Evolutionary conservation across 208 protist species (phyloP), one percentile per base, ranked within the genome.

Genomic region (Vickermania ingenoplastis): DNA sequence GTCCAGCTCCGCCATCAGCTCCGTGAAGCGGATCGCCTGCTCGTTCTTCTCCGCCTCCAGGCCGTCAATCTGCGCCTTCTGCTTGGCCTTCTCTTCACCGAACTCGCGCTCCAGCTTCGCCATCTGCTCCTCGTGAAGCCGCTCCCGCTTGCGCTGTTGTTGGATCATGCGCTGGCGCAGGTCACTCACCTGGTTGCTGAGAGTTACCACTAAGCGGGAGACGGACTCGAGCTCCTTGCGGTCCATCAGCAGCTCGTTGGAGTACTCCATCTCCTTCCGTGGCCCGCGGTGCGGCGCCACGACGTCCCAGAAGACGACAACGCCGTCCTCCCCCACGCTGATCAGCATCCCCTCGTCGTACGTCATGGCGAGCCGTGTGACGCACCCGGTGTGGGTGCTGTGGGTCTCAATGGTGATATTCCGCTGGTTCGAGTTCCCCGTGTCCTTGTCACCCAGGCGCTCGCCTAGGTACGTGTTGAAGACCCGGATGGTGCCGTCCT

Each of bases 221-320:
- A 83, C 88, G 36, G 89, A 80, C 67, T 98, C 93, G 22, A 98
- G 80, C 59, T 98, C 94, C 31, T 67, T 68, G 56, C 87, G 86
- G 31, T 97, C 91, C 52, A 98, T 90, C 7, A 99, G 83, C 29
- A 98, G 75, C 73, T 99, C 93, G 36, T 93, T 94, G 14, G 88
- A 85, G 73, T 84, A 97, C 55, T 89, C 81, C 31, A 92, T 55
- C 71, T 96, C 89, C 57, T 73, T 75, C 2, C 75, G 70, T 2
- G 72, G 53, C 17, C 75, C 74, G 31, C 92, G 86, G 53, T 97
- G 92, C 41, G 91, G 91, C 7, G 94, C 93, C 0, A 91, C 74
- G 24, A 97, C 77, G 57, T 95, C 85, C 80, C 87, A 95, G 59
- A 96, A 86, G 31, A 91, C 83, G 17, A 98, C 74, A 27, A 81